Evolutionary conservation across 805 yeast genomes (phyloP).

Genomic region (Yamadazyma laniorum): DNA sequence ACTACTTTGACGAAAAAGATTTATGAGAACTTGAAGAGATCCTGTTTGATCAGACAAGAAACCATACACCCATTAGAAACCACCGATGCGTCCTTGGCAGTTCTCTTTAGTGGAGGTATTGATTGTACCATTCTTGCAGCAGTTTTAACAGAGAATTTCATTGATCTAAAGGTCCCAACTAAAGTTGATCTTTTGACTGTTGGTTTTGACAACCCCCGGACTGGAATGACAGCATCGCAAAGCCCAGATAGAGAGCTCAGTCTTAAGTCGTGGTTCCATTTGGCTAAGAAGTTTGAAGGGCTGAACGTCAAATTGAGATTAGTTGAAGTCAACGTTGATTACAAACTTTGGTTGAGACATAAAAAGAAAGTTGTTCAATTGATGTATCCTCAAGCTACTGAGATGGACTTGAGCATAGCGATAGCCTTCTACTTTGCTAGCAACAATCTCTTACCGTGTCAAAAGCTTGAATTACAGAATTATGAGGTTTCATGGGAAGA

Average conservation of each 20-base stretch:
- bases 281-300: constrained; percentile 44
- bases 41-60: constrained; percentile 52
- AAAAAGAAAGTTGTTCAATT: constrained; percentile 54
- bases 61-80: constrained; percentile 58
- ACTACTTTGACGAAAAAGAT: constrained; percentile 7
- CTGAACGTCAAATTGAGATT: constrained; percentile 43
- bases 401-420: constrained; percentile 94
- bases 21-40: constrained; percentile 12
- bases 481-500: constrained; percentile 18
- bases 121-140: constrained; percentile 86
- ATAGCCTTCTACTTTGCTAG: constrained; percentile 94
- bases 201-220: constrained; percentile 87
- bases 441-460: constrained; percentile 36
- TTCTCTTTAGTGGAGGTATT: constrained; percentile 91
- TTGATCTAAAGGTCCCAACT: constrained; percentile 7
- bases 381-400: constrained; percentile 83
- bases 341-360: constrained; percentile 56
- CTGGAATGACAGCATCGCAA: constrained; percentile 53
- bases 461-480: constrained; percentile 11
- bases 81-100: constrained; percentile 27
- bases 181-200: constrained; percentile 84
- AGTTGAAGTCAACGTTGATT: constrained; percentile 72
- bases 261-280: constrained; percentile 52
- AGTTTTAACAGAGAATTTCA: constrained; percentile 30
- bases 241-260: constrained; percentile 88